These are phyloP conservation scores for Mycena belliarum DNA, from an alignment of 768 basidiomycete species.

Conservation along the genomic window DNA sequence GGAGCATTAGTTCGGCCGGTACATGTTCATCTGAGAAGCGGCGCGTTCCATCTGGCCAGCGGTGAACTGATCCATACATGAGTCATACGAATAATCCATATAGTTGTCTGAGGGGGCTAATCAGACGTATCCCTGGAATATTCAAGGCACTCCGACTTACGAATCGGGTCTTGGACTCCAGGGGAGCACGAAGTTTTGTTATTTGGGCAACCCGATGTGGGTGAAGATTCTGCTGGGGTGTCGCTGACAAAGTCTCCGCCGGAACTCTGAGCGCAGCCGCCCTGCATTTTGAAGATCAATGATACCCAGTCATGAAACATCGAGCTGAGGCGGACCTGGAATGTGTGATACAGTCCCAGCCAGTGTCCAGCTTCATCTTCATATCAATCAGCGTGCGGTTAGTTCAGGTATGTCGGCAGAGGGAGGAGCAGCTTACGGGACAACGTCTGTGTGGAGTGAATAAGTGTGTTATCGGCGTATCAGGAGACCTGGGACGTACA, in stretches of 20 bases:
- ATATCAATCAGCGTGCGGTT: no score
- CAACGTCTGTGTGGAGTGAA: no score
- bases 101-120: conserved; percentile 31
- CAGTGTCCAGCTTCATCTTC: conserved; percentile 40
- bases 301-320: background rate
- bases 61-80: conserved; percentile 32
- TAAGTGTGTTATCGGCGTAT: no score
- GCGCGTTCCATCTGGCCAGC: conserved; percentile 28
- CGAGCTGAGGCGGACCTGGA: conserved; percentile 26
- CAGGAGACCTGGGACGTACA: background rate
- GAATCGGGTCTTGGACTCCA: conserved; percentile 36
- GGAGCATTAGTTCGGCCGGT: background rate
- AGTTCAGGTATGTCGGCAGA: no score
- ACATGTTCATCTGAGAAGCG: conserved; percentile 54
- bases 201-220: conserved; percentile 34
- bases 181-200: conserved; percentile 25
- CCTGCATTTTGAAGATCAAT: conserved; percentile 7
- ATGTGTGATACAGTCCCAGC: conserved; percentile 39
- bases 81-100: conserved; percentile 36
- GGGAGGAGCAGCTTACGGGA: no score
- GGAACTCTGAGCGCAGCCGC: conserved; percentile 18
- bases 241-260: conserved; percentile 29
- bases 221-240: conserved; percentile 29
- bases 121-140: background rate
- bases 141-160: conserved; percentile 14